phyloP scores from a whole-genome alignment of 2,329 filamentous ascomycete genomes.

The Aschersonia sp. region DNA sequence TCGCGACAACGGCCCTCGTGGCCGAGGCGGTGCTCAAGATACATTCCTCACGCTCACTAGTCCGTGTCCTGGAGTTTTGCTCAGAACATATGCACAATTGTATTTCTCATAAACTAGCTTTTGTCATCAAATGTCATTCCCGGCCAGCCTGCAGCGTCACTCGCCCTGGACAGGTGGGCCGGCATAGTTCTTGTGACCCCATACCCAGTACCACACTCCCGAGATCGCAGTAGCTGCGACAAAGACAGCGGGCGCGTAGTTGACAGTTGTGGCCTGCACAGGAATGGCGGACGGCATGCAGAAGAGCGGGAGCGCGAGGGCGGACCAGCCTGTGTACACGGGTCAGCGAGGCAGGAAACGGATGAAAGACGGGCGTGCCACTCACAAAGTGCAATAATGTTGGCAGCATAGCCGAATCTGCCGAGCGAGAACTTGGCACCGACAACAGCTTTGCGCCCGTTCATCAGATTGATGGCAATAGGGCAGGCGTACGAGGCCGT shows the following conservation, averaged over 20 bases:
- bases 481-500: conserved; percentile 55
- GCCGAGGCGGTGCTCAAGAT: no score
- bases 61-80: no score
- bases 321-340: conserved; percentile 39
- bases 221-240: conserved; percentile 48
- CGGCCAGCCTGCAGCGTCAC: not conserved
- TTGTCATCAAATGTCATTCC: not conserved
- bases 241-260: conserved; percentile 66
- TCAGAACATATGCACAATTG: no score
- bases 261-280: conserved; percentile 43
- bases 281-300: conserved; percentile 55
- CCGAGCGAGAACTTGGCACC: conserved; percentile 47
- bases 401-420: conserved; percentile 42
- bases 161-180: conserved; percentile 39
- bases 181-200: conserved; percentile 55
- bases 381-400: conserved; percentile 33
- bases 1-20: no score
- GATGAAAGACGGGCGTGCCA: not conserved
- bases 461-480: conserved; percentile 47
- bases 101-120: no score
- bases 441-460: conserved; percentile 42
- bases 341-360: conserved; percentile 4
- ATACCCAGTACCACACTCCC: conserved; percentile 50
- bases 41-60: no score
- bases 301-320: conserved; percentile 57